Evolutionary conservation across 2,329 filamentous ascomycete genomes (phyloP), one percentile per base, ranked within the genome.

Genomic region (Colletotrichum endophyticum): DNA sequence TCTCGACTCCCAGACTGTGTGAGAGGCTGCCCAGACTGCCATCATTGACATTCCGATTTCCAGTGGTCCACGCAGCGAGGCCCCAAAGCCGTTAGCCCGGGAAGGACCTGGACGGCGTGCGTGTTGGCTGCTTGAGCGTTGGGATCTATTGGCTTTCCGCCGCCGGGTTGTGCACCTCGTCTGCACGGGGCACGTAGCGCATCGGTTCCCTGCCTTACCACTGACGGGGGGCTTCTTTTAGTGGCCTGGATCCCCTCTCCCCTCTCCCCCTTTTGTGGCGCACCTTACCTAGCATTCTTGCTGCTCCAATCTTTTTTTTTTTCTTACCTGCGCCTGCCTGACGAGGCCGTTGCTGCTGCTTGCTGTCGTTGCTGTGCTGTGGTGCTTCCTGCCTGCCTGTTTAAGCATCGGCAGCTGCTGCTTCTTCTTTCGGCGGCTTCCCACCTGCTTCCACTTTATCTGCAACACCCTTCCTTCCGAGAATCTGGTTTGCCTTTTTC

Each of bases 31-130:
- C 39, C 19, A 49, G 44, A 49, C 44, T 49, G 44, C 44, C 44
- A 49, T 49, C 44, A 49, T 49, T 49, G 44, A 49, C 44, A 49
- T 22, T 49, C 19, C 44, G 19, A 49, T 22, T 19, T 19, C 39
- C 39, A 49, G 39, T 49, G 39, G 39, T 13, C 44, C 28, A 28
- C 62, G 62, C 28, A 44, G 28, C 39, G 44, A 9, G 44, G 25
- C 72, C 68, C 68, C 59, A 57, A 66, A 71, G 66, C 63, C 49
- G 68, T 62, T 62, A 44, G 56, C 36, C 73, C 39, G 53, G 69
- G 73, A 67, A 66, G 67, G 61, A 59, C 72, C 72, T 74, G 61
- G 72, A 70, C 66, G 25, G 39, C 34, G 59, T 71, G 27, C 64
- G 28, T 44, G 30, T 16, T 19, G 57, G 27, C 27, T 68, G 62